Evolutionary conservation across 306 rosid genomes (phyloP), one percentile per base, ranked within the genome.

Genomic region (Albizia julibrissin): DNA sequence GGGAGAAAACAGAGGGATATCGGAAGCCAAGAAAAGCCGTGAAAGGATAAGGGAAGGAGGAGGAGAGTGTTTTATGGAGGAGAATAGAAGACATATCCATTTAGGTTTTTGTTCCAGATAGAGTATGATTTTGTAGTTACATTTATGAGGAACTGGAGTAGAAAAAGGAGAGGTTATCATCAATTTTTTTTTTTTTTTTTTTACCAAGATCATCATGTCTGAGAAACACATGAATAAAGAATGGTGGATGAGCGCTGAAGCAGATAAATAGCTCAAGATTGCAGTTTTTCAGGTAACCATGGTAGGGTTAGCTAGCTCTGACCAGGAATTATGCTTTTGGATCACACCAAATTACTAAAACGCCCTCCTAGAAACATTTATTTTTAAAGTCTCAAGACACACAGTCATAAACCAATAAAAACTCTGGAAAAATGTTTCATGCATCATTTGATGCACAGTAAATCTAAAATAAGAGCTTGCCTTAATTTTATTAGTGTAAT

Each of bases 11-110:
- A 65, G 67, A 62, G n/a, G 27, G 81, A n/a, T 73, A 8, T 77
- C 62, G 82, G 85, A 71, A 83, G 61, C 81, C 83, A 47, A 85
- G 81, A 83, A 75, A 81, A 85, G 81, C 89, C 92, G 81, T 81
- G 56, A 75, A 73, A 24, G 27, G 52, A 59, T 5, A 74, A 75
- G 85, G 76, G 81, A 80, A 89, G 87, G 65, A 58, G 31, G 8
- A 19, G 27, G 24, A 24, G 33, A 72, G 89, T 87, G 89, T 50
- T 16, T 50, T 18, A 50, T 18, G 58, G 22, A 16, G 22, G 58
- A 50, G 8, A 50, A 50, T 18, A 50, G 8, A 50, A 50, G 58
- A 18, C 21, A 50, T 50, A 5, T 50, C 58, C 86, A 89, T 73
- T 75, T 18, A 52, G 8, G 9, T 52, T 52, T 19, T 18, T 52